A percentile compares a stretch with the other conserved stretches of the same genome.
phyloP scores from a whole-genome alignment of 2,329 filamentous ascomycete species.

The Madurella fahalii region DNA sequence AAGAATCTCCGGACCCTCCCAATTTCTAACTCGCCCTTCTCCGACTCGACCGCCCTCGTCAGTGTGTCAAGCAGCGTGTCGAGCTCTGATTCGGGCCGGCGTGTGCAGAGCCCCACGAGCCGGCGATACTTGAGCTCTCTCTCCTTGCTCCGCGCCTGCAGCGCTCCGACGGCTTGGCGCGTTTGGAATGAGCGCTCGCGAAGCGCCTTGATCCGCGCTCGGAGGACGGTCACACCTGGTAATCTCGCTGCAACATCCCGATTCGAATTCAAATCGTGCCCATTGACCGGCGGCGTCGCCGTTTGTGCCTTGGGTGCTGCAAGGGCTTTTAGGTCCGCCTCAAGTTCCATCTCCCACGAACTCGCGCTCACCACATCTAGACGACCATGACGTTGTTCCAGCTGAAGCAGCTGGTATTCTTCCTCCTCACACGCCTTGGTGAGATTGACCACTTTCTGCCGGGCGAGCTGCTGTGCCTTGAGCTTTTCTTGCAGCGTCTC shows the following conservation, averaged over 20 bases:
- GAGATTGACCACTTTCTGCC: conserved; percentile 74
- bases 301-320: conserved; percentile 32
- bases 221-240: conserved; percentile 58
- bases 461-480: conserved; percentile 60
- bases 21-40: conserved; percentile 71
- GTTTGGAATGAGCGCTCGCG: conserved; percentile 64
- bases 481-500: conserved; percentile 65
- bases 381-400: conserved; percentile 42
- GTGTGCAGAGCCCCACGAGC: conserved; percentile 83
- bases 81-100: conserved; percentile 71
- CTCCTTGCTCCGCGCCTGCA: conserved; percentile 77
- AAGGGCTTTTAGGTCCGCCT: conserved; percentile 39
- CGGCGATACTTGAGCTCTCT: conserved; percentile 83
- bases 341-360: conserved; percentile 53
- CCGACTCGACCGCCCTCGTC: conserved; percentile 84
- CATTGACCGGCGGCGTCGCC: background rate
- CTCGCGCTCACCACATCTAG: conserved; percentile 44
- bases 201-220: conserved; percentile 67
- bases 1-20: conserved; percentile 74
- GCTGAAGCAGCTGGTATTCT: conserved; percentile 48
- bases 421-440: conserved; percentile 69
- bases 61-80: conserved; percentile 76
- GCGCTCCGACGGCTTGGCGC: conserved; percentile 60
- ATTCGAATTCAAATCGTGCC: conserved; percentile 28
- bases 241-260: conserved; percentile 35